Evolutionary conservation across 2,329 filamentous ascomycete genomes (phyloP).

Genomic region (Colletotrichum sp.): DNA sequence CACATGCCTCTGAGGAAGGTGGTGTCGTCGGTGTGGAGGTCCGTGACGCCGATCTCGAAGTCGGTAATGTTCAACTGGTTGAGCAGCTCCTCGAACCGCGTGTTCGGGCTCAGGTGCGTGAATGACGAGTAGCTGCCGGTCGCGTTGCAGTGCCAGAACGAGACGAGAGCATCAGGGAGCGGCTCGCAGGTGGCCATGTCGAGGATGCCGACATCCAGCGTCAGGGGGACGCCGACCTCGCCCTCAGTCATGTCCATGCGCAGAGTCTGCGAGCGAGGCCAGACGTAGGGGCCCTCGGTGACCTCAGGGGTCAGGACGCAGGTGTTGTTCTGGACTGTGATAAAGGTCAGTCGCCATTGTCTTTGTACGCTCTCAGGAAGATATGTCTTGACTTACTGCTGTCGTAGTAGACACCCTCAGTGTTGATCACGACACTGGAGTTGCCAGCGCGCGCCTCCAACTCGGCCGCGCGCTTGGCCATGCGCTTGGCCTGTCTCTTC

Average conservation of each 20-base stretch:
- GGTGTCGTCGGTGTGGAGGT: slow-evolving; percentile 10
- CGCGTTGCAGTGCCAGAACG: slow-evolving; percentile 12
- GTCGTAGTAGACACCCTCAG: neutral
- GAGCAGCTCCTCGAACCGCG: slow-evolving; percentile 2
- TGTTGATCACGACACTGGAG: slow-evolving; percentile 2
- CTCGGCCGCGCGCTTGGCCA: neutral
- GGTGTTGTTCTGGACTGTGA: slow-evolving; percentile 26
- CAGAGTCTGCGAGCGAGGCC: slow-evolving; percentile 45
- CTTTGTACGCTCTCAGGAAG: neutral
- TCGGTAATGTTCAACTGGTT: slow-evolving; percentile 5
- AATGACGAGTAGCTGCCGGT: slow-evolving; percentile 6
- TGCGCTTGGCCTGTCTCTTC: neutral
- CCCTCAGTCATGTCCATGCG: slow-evolving; percentile 50
- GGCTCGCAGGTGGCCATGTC: slow-evolving; percentile 25
- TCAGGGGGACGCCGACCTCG: slow-evolving; percentile 45
- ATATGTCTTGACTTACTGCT: neutral
- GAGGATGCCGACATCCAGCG: slow-evolving; percentile 29
- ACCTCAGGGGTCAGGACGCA: slow-evolving; percentile 7
- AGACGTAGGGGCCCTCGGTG: slow-evolving; percentile 26
- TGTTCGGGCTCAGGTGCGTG: neutral
- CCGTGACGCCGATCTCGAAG: neutral
- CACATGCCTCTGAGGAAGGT: slow-evolving; percentile 10
- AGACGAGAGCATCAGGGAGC: neutral
- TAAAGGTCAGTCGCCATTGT: neutral
- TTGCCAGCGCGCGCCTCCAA: neutral